Conservation (phyloP, 768 basidiomycete species). For the Suillus alpinus region DNA sequence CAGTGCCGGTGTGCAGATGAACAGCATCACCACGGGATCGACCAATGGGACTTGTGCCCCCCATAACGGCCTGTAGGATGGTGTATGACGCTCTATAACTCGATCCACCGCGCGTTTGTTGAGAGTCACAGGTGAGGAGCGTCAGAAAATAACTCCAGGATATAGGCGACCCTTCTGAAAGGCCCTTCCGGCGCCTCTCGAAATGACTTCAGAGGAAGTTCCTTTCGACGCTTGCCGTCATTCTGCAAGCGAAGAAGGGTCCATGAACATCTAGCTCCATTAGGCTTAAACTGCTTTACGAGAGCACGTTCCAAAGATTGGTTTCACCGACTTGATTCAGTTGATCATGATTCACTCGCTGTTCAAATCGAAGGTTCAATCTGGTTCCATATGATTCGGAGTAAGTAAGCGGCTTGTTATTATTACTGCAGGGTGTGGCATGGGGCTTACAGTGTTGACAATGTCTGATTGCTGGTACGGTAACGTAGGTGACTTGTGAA, state of each 20-base stretch:
- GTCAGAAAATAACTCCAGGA: neutral
- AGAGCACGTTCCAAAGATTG: neutral
- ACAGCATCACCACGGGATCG: conserved; percentile 1
- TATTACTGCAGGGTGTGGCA: neutral
- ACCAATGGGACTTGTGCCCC: conserved; percentile 12
- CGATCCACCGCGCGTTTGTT: neutral
- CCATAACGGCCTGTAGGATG: conserved; percentile 13
- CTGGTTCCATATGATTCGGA: neutral
- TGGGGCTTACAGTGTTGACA: neutral
- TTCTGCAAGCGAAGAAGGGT: neutral
- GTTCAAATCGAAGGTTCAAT: neutral
- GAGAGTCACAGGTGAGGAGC: neutral
- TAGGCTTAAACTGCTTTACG: neutral
- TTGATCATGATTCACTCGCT: no score
- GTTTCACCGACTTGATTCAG: neutral
- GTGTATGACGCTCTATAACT: neutral
- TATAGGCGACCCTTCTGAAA: neutral
- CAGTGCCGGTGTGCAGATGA: neutral
- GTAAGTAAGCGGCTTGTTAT: neutral
- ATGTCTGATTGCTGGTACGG: neutral
- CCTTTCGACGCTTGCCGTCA: neutral
- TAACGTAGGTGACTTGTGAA: neutral
- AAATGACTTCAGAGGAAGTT: neutral
- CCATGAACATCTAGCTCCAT: neutral
- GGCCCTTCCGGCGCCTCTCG: neutral